These are phyloP conservation scores for Hyphodiscus sp. DNA, from an alignment of 2,329 filamentous ascomycete species.

Conservation along the genomic window DNA sequence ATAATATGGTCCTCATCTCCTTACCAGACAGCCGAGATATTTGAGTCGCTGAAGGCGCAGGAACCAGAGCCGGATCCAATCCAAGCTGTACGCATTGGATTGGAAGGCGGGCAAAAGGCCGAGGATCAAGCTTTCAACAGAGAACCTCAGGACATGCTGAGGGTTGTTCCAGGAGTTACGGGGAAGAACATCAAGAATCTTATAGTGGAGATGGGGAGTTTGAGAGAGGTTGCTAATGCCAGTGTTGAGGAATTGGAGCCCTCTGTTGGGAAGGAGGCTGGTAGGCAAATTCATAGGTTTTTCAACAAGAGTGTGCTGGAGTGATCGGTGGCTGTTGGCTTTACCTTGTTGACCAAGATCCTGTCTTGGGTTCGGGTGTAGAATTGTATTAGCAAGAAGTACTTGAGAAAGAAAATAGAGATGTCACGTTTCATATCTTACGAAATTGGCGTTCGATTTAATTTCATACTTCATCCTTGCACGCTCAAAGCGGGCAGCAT, in stretches of 20 bases:
- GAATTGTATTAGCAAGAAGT: too few species aligned
- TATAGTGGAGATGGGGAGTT: constrained; percentile 65
- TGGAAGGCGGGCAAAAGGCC: constrained; percentile 56
- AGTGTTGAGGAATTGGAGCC: constrained; percentile 63
- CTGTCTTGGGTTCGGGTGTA: too few species aligned
- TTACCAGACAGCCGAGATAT: constrained; percentile 96
- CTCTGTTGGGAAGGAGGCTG: constrained; percentile 72
- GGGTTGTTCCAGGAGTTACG: constrained; percentile 76
- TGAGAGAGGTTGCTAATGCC: constrained; percentile 84
- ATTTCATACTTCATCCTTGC: too few species aligned
- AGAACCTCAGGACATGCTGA: constrained; percentile 85
- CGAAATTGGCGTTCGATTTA: too few species aligned
- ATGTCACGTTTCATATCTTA: too few species aligned
- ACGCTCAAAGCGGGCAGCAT: too few species aligned
- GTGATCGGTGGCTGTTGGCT: neutral
- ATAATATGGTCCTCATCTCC: constrained; percentile 93
- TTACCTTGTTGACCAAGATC: neutral
- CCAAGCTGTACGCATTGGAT: constrained; percentile 73
- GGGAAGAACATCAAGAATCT: constrained; percentile 70
- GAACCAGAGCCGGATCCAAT: constrained; percentile 87
- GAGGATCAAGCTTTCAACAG: constrained; percentile 72
- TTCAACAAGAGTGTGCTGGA: constrained; percentile 50
- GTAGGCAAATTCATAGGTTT: constrained; percentile 70
- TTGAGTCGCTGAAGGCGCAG: constrained; percentile 84
- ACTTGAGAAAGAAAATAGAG: too few species aligned